Base-by-base conservation (phyloP, 768 basidiomycete species). In the Panaeolus papilionaceus region DNA sequence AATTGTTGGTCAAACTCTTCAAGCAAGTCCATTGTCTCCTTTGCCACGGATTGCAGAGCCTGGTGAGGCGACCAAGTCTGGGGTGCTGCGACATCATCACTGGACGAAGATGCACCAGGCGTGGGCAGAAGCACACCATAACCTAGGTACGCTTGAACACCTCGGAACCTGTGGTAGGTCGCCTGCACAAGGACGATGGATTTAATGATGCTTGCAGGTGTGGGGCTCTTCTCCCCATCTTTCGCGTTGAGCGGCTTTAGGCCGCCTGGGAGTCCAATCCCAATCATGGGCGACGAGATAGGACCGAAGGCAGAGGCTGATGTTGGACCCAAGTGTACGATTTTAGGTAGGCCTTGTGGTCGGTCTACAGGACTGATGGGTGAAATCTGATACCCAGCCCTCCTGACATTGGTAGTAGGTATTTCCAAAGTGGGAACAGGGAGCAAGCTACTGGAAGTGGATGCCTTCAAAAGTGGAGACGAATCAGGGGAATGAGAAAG, bases 91-190 rank as follows among this genome's bases (percentile, higher is more conserved):
- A 83, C 78, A 23, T 83, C 80, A n/a, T 67, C 75, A 20, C 82
- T 79, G 26, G 73, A 45, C 12, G 47, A 28, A 1, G 66, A 42
- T 38, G 68, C 74, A 38, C 72, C 68, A 10, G 82, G 82, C 54
- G 85, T 69, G 11, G 89, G 88, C 8, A 92, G 77, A 37, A 91
- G 75, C 4, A 79, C 74, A 16, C 84, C 80, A 74, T 92, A 92
- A 2, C 91, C 91, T 83, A 92, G 83, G 64, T 81, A 83, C 12
- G 79, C 80, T 76, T 92, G 91, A 26, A 90, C 88, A 2, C 84
- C 75, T 23, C 91, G 81, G 28, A 93, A 85, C 37, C 90, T 80
- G 39, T 81, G 81, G 71, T 89, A 90, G 14, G 90, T 92, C 40
- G 79, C 83, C 40, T 79, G 81, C 20, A 87, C 79, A 1, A 93